These are phyloP conservation scores for Sporothrix luriei DNA, from an alignment of 2,329 filamentous ascomycete genomes.

Conservation along the genomic window DNA sequence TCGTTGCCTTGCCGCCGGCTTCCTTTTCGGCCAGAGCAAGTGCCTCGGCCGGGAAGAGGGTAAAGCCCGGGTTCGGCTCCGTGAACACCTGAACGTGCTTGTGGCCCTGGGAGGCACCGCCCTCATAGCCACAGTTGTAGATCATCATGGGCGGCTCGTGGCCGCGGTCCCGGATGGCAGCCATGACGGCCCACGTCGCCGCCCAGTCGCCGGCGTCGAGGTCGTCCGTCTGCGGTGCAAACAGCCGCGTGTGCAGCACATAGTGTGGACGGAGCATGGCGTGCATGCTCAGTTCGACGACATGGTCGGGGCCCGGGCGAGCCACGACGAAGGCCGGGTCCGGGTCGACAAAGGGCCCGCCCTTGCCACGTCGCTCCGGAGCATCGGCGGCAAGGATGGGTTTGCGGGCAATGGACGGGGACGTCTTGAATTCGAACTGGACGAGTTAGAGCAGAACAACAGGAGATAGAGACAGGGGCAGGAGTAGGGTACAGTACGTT, in stretches of 20 bases:
- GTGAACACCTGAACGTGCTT: conserved; percentile 51
- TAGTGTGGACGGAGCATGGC: conserved; percentile 44
- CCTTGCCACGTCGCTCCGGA: conserved; percentile 37
- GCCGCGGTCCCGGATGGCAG: conserved; percentile 34
- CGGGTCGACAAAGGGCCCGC: conserved; percentile 40
- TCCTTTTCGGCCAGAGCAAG: neutral
- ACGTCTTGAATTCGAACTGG: conserved; percentile 41
- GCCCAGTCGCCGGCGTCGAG: conserved; percentile 45
- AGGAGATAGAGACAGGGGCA: neutral
- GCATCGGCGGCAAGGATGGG: conserved; percentile 37
- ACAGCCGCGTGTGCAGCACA: conserved; percentile 46
- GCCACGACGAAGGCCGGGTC: conserved; percentile 42
- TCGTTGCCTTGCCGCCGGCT: neutral
- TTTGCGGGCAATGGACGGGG: conserved; percentile 37
- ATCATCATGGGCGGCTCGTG: conserved; percentile 44
- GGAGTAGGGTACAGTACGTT: conserved; percentile 8
- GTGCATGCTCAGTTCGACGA: conserved; percentile 45
- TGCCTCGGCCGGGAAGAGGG: conserved; percentile 37
- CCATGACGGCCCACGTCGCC: conserved; percentile 45
- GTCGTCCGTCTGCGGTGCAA: conserved; percentile 45
- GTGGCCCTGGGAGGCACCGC: conserved; percentile 49
- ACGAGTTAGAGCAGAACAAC: neutral
- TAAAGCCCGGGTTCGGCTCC: conserved; percentile 39
- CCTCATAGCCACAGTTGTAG: conserved; percentile 51
- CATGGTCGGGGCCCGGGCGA: conserved; percentile 39